Base-by-base conservation (phyloP, 768 basidiomycete species). In the Leccinum broughii region DNA sequence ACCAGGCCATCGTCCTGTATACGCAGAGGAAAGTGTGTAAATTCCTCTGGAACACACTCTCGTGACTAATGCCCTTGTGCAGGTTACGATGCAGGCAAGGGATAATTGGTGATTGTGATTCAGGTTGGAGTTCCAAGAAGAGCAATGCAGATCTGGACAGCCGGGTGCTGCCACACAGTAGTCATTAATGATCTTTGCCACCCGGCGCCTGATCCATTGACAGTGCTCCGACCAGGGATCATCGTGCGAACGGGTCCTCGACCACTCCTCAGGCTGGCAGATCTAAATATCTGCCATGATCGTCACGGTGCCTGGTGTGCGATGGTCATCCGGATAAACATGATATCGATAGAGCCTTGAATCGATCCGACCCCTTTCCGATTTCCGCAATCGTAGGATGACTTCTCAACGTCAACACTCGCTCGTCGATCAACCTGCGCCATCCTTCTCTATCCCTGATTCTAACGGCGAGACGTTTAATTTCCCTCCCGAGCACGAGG, bases 1-100 rank as follows among this genome's bases (percentile, higher is more conserved):
- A 34, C 79, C 95, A 70, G 84, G 81, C 4, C 88, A 95, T 70
- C 84, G 95, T 26, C 78, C 95, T 62, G 94, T 94, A 17, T 85
- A 62, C 67, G 73, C 96, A 44, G 80, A 82, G 67, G 71, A 82
- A 76, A 89, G 89, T 79, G 53, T 46, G 70, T 60, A 5, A 48
- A 51, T 14, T 35, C 35, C 4, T 20, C 9, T 17, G 7, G 51
- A 13, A 37, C 55, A 51, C 55, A 11, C 53, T 58, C 20, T 58
- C 20, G 22, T 56, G 49, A 49, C 46, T 52, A 51, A 65, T 54
- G 59, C 17, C 10, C 14, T 54, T 14, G 60, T 35, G 22, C 61
- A 81, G 88, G 89, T 5, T 90, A 85, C 66, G 91, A 93, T 71
- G 90, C 91, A 67, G 77, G 77, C 66, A 62, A 60, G 74, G 59